phyloP scores from a whole-genome alignment of 1,284 basidiomycete species.

The Leccinum fallax region DNA sequence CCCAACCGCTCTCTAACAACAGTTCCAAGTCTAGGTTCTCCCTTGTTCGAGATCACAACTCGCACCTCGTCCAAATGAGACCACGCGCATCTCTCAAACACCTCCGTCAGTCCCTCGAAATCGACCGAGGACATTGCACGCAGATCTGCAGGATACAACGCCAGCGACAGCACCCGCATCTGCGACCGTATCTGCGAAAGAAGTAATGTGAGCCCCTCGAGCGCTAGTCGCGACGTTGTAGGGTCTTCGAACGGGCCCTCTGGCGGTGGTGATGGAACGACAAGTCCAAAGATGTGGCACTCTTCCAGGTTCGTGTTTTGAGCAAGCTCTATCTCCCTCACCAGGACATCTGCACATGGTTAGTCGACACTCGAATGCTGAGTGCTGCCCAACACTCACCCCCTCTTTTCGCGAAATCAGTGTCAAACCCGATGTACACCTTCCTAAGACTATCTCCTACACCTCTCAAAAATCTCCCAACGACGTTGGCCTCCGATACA shows the following conservation, averaged over 20 bases:
- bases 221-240: conserved; percentile 10
- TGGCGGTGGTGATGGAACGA: conserved; percentile 35
- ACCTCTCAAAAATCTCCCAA: conserved; percentile 30
- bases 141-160: conserved; percentile 35
- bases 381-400: conserved; percentile 24
- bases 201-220: conserved; percentile 29
- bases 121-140: conserved; percentile 32
- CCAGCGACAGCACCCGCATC: conserved; percentile 34
- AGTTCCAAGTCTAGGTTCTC: conserved; percentile 27
- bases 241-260: conserved; percentile 24
- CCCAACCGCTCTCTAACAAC: conserved; percentile 29
- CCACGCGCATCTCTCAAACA: conserved; percentile 32
- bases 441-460: conserved; percentile 26
- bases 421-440: conserved; percentile 34
- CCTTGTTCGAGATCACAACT: conserved; percentile 35
- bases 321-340: conserved; percentile 30
- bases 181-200: conserved; percentile 30
- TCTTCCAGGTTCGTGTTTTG: conserved; percentile 30
- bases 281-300: conserved; percentile 36
- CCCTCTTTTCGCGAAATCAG: conserved; percentile 34
- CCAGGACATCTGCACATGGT: conserved; percentile 26
- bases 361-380: not conserved
- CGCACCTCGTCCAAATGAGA: conserved; percentile 30
- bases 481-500: conserved; percentile 25
- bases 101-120: conserved; percentile 31